A percentile compares a stretch with the other conserved stretches of the same genome.
Evolutionary conservation across 495 filamentous ascomycete species (phyloP).

Genomic region (Pyronema omphalodes): DNA sequence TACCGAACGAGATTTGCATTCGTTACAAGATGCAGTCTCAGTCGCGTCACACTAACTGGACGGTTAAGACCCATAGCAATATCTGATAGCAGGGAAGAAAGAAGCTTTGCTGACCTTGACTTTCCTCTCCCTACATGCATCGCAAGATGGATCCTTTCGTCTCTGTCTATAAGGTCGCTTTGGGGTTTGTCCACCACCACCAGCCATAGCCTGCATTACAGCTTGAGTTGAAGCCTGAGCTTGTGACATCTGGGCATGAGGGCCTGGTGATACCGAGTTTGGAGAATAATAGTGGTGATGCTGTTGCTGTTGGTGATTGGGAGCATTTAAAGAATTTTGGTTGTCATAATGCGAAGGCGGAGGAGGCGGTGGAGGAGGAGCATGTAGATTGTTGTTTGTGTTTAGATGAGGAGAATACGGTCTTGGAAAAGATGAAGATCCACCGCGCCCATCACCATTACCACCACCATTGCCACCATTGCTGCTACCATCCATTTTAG

Average conservation of each 20-base stretch:
- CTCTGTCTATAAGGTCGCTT: slow-evolving; percentile 83
- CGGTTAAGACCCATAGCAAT: not conserved
- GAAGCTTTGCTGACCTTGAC: slow-evolving; percentile 47
- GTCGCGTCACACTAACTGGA: slow-evolving; percentile 71
- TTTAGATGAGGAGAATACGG: not conserved
- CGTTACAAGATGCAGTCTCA: slow-evolving; percentile 84
- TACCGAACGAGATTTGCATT: slow-evolving; percentile 85
- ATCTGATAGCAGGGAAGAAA: slow-evolving; percentile 3
- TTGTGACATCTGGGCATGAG: slow-evolving; percentile 20
- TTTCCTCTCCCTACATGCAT: slow-evolving; percentile 92
- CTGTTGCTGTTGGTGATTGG: slow-evolving; percentile 1
- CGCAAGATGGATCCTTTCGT: slow-evolving; percentile 92
- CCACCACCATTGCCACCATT: too few species aligned
- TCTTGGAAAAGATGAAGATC: not conserved
- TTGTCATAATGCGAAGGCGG: not conserved
- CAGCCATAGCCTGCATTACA: slow-evolving; percentile 25
- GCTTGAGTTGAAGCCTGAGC: slow-evolving; percentile 13
- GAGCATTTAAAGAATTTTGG: not conserved
- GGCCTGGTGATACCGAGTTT: slow-evolving; percentile 21
- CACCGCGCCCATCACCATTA: too few species aligned
- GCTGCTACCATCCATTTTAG: too few species aligned
- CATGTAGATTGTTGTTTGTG: not conserved
- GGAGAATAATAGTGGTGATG: slow-evolving; percentile 21
- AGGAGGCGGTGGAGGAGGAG: not conserved
- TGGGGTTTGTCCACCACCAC: slow-evolving; percentile 42